Evolutionary conservation across 2,329 filamentous ascomycete genomes (phyloP), one percentile per base, ranked within the genome.

Genomic region (Phialemoniopsis sp.): DNA sequence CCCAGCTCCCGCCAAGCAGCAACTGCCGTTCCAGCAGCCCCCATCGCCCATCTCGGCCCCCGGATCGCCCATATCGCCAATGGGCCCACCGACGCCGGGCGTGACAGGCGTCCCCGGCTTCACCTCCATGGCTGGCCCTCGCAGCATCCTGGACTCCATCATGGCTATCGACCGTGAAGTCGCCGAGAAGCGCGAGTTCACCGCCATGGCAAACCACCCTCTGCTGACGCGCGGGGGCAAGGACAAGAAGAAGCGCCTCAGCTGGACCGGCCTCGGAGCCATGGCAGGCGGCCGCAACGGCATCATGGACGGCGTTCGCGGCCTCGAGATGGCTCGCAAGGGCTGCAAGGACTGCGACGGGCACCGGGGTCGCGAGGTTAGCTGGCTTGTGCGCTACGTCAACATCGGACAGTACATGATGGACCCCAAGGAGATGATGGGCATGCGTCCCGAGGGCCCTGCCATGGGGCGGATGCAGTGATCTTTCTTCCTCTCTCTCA

Each of bases 161-260:
- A 58, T 67, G 48, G 39, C 42, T 29, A 55, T 68, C 28, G 64
- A 68, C 47, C 57, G 60, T 34, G 63, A 67, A 40, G 50, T 62
- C 19, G 63, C 60, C 29, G 65, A 68, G 51, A 62, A 59, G 52
- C 61, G 64, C 34, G 64, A 67, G 53, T 57, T 67, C 30, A 58
- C 61, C 1, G 63, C 63, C 40, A 58, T 67, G 48, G 52, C 55
- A 5, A 56, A 55, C 41, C 57, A 60, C 42, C 49, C 58, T 10
- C 10, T 48, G 28, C 46, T 43, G 10, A 39, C 45, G 14, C 45
- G 39, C 29, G 21, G 26, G 3, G 37, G 40, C 32, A 45, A 43
- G 19, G 54, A 52, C 36, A 50, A 50, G 39, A 47, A 40, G 28
- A 60, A 59, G 46, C 54, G 63, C 8, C 53, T 61, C 13, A 67